Base-by-base conservation (phyloP, 148 eudicot species). In the Polygonum aviculare region DNA sequence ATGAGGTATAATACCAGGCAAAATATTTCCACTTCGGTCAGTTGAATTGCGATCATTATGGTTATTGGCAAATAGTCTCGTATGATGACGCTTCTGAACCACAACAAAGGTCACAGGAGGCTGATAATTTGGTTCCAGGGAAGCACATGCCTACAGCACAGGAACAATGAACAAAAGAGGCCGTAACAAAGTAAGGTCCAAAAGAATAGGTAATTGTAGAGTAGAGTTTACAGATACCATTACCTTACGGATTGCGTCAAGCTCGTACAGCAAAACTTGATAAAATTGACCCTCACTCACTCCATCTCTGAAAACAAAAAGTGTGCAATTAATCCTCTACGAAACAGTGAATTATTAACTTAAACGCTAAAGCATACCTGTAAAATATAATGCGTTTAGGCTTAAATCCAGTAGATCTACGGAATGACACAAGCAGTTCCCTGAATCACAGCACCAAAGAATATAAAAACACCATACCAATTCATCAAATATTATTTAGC, bases 51-150 rank as follows among this genome's bases (percentile, higher is more conserved):
- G 84, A 78, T 90, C 92, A 21, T 54, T 41, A 78, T 90, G 96
- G 69, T 90, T 86, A 78, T 88, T 82, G 2, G 98, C 91, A 86
- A 93, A 93, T 76, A 93, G 60, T 41, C 98, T 85, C 36, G 98
- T 93, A 75, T 93, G 98, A 77, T 93, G 98, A 33, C 97, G 86
- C 83, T 93, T 93, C 83, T 90, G 96, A 80, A 93, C 98, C 44
- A 93, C 93, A 72, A 90, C 96, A 76, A 90, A 90, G 38, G 97
- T 93, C 73, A 93, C 95, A n/a, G 89, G 86, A 22, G 98, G 97
- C 88, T 94, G 98, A 80, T 94, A 91, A 78, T 91, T 87, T 38
- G 93, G 92, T 79, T 93, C 98, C 83, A 93, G 76, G 12, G 94
- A 87, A 72, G 88, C 87, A 79, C 98, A 93, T 59, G 98, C 93